Base-by-base conservation (phyloP, 805 yeast genomes). In the Nakazawaea anatomiae region DNA sequence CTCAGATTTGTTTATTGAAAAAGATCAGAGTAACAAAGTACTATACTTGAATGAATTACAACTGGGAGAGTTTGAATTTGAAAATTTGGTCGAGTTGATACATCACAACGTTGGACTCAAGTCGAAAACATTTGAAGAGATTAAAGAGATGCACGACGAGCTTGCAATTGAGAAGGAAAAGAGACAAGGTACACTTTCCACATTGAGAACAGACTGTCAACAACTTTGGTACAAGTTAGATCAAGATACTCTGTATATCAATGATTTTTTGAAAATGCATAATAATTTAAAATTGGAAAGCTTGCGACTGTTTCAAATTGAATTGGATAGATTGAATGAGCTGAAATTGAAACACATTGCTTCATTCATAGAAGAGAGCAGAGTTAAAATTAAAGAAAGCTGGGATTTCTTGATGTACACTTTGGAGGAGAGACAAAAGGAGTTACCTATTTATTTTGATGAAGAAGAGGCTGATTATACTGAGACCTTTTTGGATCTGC, bases 331-430 rank as follows among this genome's bases (percentile, higher is more conserved):
- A 50, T 71, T 91, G 30, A 74, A 77, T 44, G 66, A 71, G 30
- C 79, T 82, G 64, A 82, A 92, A 57, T 76, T 81, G 31, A 75
- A 79, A 51, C 77, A 78, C 56, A 79, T 91, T 25, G 83, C 86
- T 47, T 79, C 79, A 25, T 83, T 91, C 53, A 85, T 91, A 10
- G 60, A 69, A 5, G 86, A 81, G 44, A 72, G 86, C 2, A 74
- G 92, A 63, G 58, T 60, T 2, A 79, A 79, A 51, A 84, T 91
- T 9, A 74, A 72, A 40, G 75, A 71, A 4, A 67, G 79, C 9
- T 90, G 96, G 91, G 70, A 74, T 36, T 65, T 72, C 7, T 65
- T 91, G 57, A 82, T 76, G 63, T 85, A 76, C 54, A 74, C 85
- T 1, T 75, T 72, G 1, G 73, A 69, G 1, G 82, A 84, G 47